Evolutionary conservation across 2,329 filamentous ascomycete genomes (phyloP).

Genomic region (Purpureocillium takamizusanense): DNA sequence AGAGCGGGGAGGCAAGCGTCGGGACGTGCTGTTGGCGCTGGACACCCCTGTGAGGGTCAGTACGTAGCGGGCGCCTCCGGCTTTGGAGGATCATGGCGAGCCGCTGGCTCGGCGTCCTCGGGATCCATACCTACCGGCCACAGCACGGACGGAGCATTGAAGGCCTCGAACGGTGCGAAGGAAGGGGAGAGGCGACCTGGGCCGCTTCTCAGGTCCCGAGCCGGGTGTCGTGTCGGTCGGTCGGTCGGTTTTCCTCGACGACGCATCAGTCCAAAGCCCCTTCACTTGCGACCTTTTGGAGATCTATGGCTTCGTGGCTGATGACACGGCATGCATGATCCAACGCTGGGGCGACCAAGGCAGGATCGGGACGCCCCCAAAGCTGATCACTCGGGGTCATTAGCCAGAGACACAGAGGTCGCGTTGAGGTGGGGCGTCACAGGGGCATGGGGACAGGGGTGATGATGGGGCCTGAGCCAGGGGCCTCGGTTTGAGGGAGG

Average conservation of each 20-base stretch:
- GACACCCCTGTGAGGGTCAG: too few relatives aligned
- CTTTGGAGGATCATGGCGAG: too few relatives aligned
- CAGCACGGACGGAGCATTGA: too few relatives aligned
- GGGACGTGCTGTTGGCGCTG: not conserved
- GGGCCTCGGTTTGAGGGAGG: not conserved
- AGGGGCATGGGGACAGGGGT: conserved; percentile 1
- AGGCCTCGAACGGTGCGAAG: too few relatives aligned
- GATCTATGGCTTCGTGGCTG: not conserved
- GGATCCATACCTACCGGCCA: too few relatives aligned
- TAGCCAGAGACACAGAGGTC: not conserved
- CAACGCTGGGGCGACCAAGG: not conserved
- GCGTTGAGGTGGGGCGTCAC: conserved; percentile 1
- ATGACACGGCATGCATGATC: not conserved
- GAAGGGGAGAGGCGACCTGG: too few relatives aligned
- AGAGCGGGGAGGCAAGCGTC: conserved; percentile 1
- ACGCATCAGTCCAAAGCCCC: not conserved
- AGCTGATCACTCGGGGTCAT: not conserved
- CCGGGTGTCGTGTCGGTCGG: too few relatives aligned
- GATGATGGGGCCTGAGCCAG: conserved; percentile 1
- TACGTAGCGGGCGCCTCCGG: too few relatives aligned
- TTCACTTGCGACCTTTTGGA: not conserved
- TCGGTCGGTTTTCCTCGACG: not conserved
- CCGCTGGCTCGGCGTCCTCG: too few relatives aligned
- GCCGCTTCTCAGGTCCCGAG: too few relatives aligned
- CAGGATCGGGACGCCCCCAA: not conserved